phyloP scores from a whole-genome alignment of 1,284 basidiomycete species.

The Pterulicium gracile region DNA sequence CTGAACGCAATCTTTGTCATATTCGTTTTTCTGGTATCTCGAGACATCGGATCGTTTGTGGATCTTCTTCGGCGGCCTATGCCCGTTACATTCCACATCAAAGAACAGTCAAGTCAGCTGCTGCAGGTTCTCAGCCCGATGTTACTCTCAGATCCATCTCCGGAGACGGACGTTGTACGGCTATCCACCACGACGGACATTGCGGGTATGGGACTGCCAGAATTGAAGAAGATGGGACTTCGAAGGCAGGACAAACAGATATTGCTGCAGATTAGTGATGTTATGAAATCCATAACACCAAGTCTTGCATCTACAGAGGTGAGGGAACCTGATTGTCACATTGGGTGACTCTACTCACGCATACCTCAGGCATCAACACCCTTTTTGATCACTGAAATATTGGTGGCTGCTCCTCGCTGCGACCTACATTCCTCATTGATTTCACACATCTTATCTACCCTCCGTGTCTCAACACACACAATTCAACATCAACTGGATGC shows the following conservation, averaged over 20 bases:
- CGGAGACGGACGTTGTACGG: neutral
- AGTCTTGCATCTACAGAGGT: neutral
- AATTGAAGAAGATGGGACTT: neutral
- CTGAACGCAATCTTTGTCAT: conserved; percentile 33
- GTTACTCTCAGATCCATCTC: neutral
- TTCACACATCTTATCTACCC: neutral
- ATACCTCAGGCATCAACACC: neutral
- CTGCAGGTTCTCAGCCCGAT: too few species aligned
- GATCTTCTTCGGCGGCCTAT: neutral
- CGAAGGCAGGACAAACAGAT: neutral
- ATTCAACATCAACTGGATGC: conserved; percentile 28
- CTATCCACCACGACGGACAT: neutral
- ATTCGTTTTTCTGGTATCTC: neutral
- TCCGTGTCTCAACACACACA: neutral
- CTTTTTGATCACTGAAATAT: neutral
- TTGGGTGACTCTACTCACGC: too few species aligned
- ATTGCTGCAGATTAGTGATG: neutral
- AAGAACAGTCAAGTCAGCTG: neutral
- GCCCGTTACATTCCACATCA: neutral
- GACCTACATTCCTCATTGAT: neutral
- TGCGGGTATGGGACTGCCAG: neutral
- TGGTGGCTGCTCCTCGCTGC: neutral
- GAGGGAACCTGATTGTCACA: too few species aligned
- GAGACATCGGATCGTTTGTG: neutral
- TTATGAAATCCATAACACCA: neutral